Conservation (phyloP, 345 rosid species). For the Salix viminalis region DNA sequence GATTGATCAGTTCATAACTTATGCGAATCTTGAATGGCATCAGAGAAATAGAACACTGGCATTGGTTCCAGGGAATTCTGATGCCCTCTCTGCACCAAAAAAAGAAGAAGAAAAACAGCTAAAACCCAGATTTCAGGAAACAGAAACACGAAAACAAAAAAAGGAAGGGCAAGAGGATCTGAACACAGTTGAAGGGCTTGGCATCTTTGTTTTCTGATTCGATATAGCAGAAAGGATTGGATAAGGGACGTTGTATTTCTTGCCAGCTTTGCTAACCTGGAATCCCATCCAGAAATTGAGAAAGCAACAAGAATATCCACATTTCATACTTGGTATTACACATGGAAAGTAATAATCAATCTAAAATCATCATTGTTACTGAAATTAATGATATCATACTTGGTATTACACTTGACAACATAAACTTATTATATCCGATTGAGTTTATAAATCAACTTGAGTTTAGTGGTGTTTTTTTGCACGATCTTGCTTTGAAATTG, state of each 20-base stretch:
- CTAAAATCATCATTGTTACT: no score
- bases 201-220: constrained; percentile 65
- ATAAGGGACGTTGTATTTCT: constrained; percentile 41
- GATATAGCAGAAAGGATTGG: constrained; percentile 69
- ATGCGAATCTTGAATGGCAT: constrained; percentile 20
- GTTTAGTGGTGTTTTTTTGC: no score
- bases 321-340: no score
- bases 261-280: constrained; percentile 72
- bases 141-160: background rate
- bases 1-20: no score
- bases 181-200: constrained; percentile 65
- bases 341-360: no score
- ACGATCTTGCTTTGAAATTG: no score
- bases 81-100: constrained; percentile 66
- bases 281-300: constrained; percentile 68
- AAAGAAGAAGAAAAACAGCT: background rate
- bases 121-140: background rate
- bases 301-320: constrained; percentile 39
- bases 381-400: no score
- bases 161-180: constrained; percentile 33
- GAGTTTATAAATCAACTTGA: no score
- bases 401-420: no score
- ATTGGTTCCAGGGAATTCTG: constrained; percentile 82
- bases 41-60: constrained; percentile 63
- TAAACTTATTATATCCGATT: no score